Percentiles rank a stretch among this genome's conserved stretches.
Evolutionary conservation across 1,284 basidiomycete genomes (phyloP).

Genomic region (Serendipita sp.): DNA sequence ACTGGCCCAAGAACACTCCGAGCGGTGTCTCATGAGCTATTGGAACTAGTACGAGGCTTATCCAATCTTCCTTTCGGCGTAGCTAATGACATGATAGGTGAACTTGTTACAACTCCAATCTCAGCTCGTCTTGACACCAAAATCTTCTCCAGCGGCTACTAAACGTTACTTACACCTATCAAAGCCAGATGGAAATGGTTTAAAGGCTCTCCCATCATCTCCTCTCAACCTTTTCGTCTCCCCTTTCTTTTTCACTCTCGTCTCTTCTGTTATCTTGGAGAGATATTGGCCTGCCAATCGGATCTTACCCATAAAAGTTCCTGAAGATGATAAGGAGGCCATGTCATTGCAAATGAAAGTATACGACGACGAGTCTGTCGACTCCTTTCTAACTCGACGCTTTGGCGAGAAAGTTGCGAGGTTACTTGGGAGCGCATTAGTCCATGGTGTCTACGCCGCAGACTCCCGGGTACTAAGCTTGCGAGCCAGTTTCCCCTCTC

Average conservation of each 20-base stretch:
- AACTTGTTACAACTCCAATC: slow-evolving; percentile 50
- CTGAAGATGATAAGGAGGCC: not conserved
- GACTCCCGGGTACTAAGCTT: slow-evolving; percentile 67
- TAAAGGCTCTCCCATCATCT: slow-evolving; percentile 31
- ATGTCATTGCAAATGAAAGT: slow-evolving; percentile 15
- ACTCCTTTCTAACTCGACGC: slow-evolving; percentile 62
- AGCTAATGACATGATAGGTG: slow-evolving; percentile 35
- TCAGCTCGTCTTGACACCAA: slow-evolving; percentile 48
- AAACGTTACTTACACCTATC: slow-evolving; percentile 56
- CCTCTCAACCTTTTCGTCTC: not conserved
- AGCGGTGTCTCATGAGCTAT: slow-evolving; percentile 53
- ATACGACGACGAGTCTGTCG: slow-evolving; percentile 63
- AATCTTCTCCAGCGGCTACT: slow-evolving; percentile 52
- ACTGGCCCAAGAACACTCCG: slow-evolving; percentile 72
- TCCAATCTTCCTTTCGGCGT: not conserved
- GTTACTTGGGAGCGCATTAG: slow-evolving; percentile 66
- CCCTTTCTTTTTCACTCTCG: slow-evolving; percentile 19
- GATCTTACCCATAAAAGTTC: slow-evolving; percentile 14
- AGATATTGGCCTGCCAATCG: slow-evolving; percentile 34
- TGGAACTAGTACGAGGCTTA: slow-evolving; percentile 56
- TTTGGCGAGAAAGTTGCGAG: slow-evolving; percentile 64
- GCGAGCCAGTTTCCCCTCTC: slow-evolving; percentile 57
- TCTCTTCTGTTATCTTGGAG: slow-evolving; percentile 46
- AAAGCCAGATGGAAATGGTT: slow-evolving; percentile 31
- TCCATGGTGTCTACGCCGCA: slow-evolving; percentile 88